A percentile compares a stretch with the other conserved stretches of the same genome.
phyloP scores from a whole-genome alignment of 73 alveolate species.

The Paramecium pentaurelia region DNA sequence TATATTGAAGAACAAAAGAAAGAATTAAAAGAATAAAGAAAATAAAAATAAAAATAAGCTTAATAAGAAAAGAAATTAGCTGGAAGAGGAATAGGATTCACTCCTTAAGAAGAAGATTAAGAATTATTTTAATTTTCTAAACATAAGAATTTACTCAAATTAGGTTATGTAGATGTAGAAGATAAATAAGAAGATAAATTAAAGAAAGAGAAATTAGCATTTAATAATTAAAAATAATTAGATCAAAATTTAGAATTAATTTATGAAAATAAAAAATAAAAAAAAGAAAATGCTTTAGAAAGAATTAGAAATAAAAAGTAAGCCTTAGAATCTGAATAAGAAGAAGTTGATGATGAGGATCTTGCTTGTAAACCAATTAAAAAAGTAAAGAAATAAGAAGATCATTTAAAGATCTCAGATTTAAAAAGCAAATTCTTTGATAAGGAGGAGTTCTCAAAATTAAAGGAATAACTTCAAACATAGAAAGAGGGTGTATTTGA shows the following conservation, averaged over 20 bases:
- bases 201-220: constrained; percentile 4
- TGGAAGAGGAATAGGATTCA: background rate
- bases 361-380: constrained; percentile 57
- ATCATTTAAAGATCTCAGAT: background rate
- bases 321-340: constrained; percentile 18
- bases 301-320: background rate
- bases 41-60: background rate
- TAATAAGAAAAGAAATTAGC: constrained; percentile 1
- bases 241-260: constrained; percentile 32
- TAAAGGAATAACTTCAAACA: background rate
- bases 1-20: constrained; percentile 47
- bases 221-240: constrained; percentile 12
- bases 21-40: constrained; percentile 60
- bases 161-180: constrained; percentile 22
- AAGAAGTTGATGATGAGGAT: constrained; percentile 58
- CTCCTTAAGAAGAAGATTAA: constrained; percentile 58
- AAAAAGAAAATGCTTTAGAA: background rate
- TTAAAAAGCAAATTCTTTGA: background rate
- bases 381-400: constrained; percentile 58
- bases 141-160: background rate
- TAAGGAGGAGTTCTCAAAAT: background rate
- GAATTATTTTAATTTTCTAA: constrained; percentile 55
- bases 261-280: constrained; percentile 20
- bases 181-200: background rate
- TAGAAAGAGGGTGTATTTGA: background rate